Evolutionary conservation across 768 basidiomycete species (phyloP), one percentile per base, ranked within the genome.

Genomic region (Auricularia auricula-judae): DNA sequence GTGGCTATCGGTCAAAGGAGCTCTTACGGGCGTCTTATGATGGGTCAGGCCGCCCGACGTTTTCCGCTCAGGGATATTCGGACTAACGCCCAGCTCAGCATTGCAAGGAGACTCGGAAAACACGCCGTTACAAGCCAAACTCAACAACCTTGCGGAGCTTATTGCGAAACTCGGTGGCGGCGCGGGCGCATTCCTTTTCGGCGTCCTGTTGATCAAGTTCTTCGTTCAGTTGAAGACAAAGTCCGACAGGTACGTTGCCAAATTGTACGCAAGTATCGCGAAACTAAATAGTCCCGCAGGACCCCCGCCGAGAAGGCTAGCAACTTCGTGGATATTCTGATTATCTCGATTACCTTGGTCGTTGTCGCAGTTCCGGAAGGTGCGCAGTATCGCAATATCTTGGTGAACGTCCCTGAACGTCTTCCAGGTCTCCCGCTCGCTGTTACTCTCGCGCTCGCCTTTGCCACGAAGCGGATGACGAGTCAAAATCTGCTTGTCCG

Each of bases 401-500:
- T 42, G 0, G 47, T 51, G 47, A 54, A 44, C 64, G 12, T 36
- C 44, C 59, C 33, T 14, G 68, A 62, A 21, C 29, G 7, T 59
- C 59, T 43, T 62, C 34, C 64, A 90, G 91, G 95, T 71, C 80
- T 99, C 4, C 96, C 96, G 2, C 81, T 99, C 63, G 96, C 96
- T 51, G 96, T 98, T 61, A 98, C 96, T 0, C 84, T 99, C 59
- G 97, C 97, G 0, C 80, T 99, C 36, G 92, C 97, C 0, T 99
- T 98, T 71, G 97, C 96, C 0, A 99, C 97, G 59, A 94, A 91
- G 70, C 88, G 96, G n/a, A 98, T 98, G 97, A 91, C 95, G 8
- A 83, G 87, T 71, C 90, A 94, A 75, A 97, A 97, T 63, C 80
- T 98, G 0, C 85, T 99, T 53, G 97, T 98, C 36, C 93, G 96